A percentile compares a stretch with the other conserved stretches of the same genome.
These are phyloP conservation scores for Aureobasidium uvarum DNA, from an alignment of 2,329 filamentous ascomycete genomes.

Conservation along the genomic window DNA sequence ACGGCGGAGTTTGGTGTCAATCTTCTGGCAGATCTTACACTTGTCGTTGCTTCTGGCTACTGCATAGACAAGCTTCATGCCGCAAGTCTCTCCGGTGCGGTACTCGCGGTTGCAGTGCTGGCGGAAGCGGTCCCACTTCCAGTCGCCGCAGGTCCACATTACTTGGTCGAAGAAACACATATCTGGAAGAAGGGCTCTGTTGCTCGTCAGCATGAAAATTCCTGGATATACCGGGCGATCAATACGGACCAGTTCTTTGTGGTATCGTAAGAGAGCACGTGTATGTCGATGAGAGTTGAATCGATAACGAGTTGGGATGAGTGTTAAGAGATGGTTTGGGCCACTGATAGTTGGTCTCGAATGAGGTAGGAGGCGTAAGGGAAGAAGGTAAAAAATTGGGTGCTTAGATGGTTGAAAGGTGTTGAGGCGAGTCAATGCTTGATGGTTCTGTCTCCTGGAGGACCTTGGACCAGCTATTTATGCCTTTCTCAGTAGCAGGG, in stretches of 20 bases:
- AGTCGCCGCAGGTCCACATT: constrained; percentile 81
- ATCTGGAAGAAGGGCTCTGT: constrained; percentile 32
- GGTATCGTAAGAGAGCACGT: background rate
- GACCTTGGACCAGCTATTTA: constrained; percentile 24
- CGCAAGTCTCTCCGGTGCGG: constrained; percentile 93
- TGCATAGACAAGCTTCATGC: constrained; percentile 81
- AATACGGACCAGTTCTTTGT: background rate
- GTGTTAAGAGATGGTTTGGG: background rate
- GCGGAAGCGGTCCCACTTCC: constrained; percentile 91
- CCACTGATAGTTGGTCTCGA: background rate
- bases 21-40: constrained; percentile 86
- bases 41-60: constrained; percentile 62
- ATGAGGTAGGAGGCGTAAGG: background rate
- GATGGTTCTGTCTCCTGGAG: background rate
- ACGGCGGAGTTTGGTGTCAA: constrained; percentile 77
- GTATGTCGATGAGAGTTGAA: background rate
- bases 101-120: constrained; percentile 94
- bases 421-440: background rate
- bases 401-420: background rate
- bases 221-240: background rate
- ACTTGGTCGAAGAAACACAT: constrained; percentile 99
- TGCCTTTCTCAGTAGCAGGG: constrained; percentile 4
- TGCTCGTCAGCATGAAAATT: background rate
- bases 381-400: background rate
- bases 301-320: background rate